Evolutionary conservation across 208 protist species (phyloP).

Genomic region (Trichomonas tenax): DNA sequence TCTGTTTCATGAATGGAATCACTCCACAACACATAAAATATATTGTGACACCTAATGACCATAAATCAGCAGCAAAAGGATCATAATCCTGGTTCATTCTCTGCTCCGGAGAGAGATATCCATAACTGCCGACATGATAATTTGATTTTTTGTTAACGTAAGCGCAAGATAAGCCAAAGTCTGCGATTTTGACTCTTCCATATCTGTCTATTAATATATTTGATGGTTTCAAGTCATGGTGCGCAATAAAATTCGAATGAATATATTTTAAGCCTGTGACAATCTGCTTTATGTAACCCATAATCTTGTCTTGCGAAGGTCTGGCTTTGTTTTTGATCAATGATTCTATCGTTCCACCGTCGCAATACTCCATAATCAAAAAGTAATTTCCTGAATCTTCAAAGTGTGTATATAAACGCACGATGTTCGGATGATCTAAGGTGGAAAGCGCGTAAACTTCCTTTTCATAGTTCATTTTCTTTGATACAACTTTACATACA

Average conservation of each 20-base stretch:
- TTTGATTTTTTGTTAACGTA: no score
- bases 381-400: neutral
- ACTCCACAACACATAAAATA: no score
- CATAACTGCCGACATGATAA: no score
- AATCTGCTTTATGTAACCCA: neutral
- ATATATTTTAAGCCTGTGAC: neutral
- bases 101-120: no score
- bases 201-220: neutral
- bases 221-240: neutral
- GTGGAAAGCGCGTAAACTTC: neutral
- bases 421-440: neutral
- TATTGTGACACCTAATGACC: no score
- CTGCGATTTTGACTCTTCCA: neutral
- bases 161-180: neutral
- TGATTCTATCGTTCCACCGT: neutral
- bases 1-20: no score
- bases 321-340: neutral
- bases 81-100: no score
- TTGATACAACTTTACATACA: neutral
- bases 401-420: neutral
- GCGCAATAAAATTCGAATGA: neutral
- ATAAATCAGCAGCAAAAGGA: no score
- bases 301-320: neutral
- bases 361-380: neutral
- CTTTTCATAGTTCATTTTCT: neutral